A percentile compares a stretch with the other conserved stretches of the same genome.
Conservation (phyloP, 1,139 yeast species). For the Yamadazyma atlantica region DNA sequence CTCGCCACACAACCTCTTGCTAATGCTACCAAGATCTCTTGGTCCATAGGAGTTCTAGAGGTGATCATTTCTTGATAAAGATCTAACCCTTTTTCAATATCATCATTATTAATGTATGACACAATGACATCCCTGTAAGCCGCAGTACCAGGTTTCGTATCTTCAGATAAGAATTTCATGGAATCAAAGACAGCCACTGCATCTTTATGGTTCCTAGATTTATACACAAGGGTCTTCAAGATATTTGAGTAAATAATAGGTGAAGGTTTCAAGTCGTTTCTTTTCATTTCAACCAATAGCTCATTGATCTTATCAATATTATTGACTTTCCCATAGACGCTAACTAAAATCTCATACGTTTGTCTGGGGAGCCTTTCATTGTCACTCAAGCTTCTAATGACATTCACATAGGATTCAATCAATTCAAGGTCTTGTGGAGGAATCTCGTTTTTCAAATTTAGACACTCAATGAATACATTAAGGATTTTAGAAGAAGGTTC, state of each 20-base stretch:
- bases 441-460: slow-evolving; percentile 27
- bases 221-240: slow-evolving; percentile 62
- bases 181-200: slow-evolving; percentile 79
- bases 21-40: slow-evolving; percentile 57
- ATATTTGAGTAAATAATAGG: slow-evolving; percentile 61
- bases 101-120: slow-evolving; percentile 58
- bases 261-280: slow-evolving; percentile 51
- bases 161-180: slow-evolving; percentile 73
- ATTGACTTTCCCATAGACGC: slow-evolving; percentile 40
- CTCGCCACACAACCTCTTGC: slow-evolving; percentile 74
- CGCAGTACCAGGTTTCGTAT: slow-evolving; percentile 62
- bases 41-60: slow-evolving; percentile 28
- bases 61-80: slow-evolving; percentile 68
- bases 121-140: slow-evolving; percentile 73
- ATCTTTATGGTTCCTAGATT: slow-evolving; percentile 51
- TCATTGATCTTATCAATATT: slow-evolving; percentile 33
- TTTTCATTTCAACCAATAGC: slow-evolving; percentile 49
- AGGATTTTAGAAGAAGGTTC: slow-evolving; percentile 34
- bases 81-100: slow-evolving; percentile 74
- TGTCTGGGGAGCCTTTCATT: slow-evolving; percentile 20
- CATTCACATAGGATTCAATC: slow-evolving; percentile 25
- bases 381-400: slow-evolving; percentile 18
- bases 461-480: slow-evolving; percentile 45
- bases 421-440: slow-evolving; percentile 20
- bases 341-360: slow-evolving; percentile 36